A percentile compares a stretch with the other conserved stretches of the same genome.
phyloP scores from a whole-genome alignment of 2,329 filamentous ascomycete species.

The Diaporthe ilicicola region DNA sequence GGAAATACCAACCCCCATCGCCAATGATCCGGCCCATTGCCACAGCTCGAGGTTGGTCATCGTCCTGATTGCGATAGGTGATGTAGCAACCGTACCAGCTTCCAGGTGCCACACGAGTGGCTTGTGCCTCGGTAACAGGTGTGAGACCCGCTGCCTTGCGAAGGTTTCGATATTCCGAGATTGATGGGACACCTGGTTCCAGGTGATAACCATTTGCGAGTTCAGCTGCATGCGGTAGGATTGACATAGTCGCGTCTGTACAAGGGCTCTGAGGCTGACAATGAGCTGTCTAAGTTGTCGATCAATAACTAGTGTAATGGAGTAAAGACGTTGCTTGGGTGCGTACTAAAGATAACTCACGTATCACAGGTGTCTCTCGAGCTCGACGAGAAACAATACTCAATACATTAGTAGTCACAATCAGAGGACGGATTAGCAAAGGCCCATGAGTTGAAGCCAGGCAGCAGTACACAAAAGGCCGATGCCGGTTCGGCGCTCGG shows the following conservation, averaged over 20 bases:
- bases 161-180: conserved; percentile 48
- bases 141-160: conserved; percentile 47
- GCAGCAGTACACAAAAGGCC: not conserved
- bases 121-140: conserved; percentile 48
- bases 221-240: not conserved
- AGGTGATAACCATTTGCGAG: conserved; percentile 44
- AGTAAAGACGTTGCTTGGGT: too few relatives aligned
- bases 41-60: conserved; percentile 37
- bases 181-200: conserved; percentile 44
- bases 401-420: not conserved
- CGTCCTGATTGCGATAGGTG: conserved; percentile 36
- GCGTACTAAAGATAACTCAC: too few relatives aligned
- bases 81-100: conserved; percentile 55
- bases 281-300: not conserved
- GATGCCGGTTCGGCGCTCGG: conserved; percentile 1
- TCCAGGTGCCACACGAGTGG: conserved; percentile 43
- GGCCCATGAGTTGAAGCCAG: not conserved
- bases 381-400: not conserved
- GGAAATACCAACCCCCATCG: conserved; percentile 61
- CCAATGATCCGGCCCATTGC: conserved; percentile 61
- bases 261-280: not conserved
- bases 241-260: not conserved
- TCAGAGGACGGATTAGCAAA: not conserved
- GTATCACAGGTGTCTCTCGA: not conserved
- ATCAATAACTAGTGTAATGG: not conserved